These are phyloP conservation scores for Houttuynia cordata DNA, from an alignment of 164 flowering plant genomes.

Conservation along the genomic window DNA sequence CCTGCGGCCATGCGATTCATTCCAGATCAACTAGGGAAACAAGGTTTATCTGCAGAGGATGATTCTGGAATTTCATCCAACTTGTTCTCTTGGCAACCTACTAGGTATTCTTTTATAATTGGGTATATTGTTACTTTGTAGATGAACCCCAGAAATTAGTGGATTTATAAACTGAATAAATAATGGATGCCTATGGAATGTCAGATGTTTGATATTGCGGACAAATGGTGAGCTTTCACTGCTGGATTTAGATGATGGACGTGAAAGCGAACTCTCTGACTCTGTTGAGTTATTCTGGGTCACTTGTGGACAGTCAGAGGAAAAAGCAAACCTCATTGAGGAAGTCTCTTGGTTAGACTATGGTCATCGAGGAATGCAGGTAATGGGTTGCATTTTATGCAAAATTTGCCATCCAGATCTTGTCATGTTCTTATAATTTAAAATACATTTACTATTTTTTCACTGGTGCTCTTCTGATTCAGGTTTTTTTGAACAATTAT, in stretches of 20 bases:
- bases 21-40: conserved; percentile 62
- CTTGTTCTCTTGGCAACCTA: conserved; percentile 42
- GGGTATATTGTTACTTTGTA: too few relatives aligned
- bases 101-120: conserved; percentile 21
- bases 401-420: neutral
- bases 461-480: conserved; percentile 34
- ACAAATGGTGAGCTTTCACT: conserved; percentile 88
- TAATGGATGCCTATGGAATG: neutral
- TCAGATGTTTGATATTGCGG: conserved; percentile 83
- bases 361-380: conserved; percentile 99
- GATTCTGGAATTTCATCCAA: conserved; percentile 27
- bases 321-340: conserved; percentile 75
- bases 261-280: conserved; percentile 79
- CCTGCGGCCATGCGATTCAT: conserved; percentile 94
- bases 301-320: conserved; percentile 88
- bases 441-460: neutral
- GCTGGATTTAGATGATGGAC: conserved; percentile 95
- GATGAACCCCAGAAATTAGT: neutral
- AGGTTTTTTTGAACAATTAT: conserved; percentile 34
- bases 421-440: neutral
- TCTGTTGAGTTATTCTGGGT: conserved; percentile 97
- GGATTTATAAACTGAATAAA: neutral
- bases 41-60: conserved; percentile 15
- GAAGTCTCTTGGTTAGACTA: conserved; percentile 98
- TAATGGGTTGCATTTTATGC: conserved; percentile 17